Evolutionary conservation across 83 land plant species (phyloP), one percentile per base, ranked within the genome.

Genomic region (Diphasiastrum complanatum): DNA sequence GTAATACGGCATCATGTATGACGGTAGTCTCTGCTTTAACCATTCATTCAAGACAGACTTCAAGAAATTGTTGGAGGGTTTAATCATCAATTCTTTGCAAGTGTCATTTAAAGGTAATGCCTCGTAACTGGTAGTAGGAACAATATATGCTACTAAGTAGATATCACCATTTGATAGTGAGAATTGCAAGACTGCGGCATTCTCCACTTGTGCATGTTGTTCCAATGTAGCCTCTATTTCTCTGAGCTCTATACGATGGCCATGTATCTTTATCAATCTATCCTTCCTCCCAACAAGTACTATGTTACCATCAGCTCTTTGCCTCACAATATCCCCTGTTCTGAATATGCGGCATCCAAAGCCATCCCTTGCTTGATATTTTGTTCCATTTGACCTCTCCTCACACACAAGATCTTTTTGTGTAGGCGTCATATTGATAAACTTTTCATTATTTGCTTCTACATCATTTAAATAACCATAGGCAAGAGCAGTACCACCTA

Each of bases 251-350:
- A 89, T 68, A 2, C 91, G 73, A 25, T 83, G 82, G 29, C 91
- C 96, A 79, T 71, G 75, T 23, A 89, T n/a, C 66, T 89, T 85
- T 11, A 89, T 25, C 20, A 57, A 64, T 6, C 96, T 83, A 45
- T 89, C 91, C 32, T 74, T 79, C 59, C 96, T 80, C 5, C 96
- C 96, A 34, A 83, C 16, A 52, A 85, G 81, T n/a, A 78, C 74
- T 54, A 79, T 61, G 45, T 79, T 79, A 23, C 91, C 91, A 69
- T 69, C 67, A 36, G 43, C 54, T 23, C 85, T 63, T 65, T 64
- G 55, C 63, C 63, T 74, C 3, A 78, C 96, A 63, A 78, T 69
- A 52, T 85, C 96, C 47, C 91, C 91, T 54, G 96, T 89, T 66
- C 57, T 76, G 58, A 83, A 83, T 35, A 51, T 25, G 25, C 40